These are phyloP conservation scores for Phytophthora foliorum DNA, from an alignment of 352 stramenopile genomes.

Conservation along the genomic window DNA sequence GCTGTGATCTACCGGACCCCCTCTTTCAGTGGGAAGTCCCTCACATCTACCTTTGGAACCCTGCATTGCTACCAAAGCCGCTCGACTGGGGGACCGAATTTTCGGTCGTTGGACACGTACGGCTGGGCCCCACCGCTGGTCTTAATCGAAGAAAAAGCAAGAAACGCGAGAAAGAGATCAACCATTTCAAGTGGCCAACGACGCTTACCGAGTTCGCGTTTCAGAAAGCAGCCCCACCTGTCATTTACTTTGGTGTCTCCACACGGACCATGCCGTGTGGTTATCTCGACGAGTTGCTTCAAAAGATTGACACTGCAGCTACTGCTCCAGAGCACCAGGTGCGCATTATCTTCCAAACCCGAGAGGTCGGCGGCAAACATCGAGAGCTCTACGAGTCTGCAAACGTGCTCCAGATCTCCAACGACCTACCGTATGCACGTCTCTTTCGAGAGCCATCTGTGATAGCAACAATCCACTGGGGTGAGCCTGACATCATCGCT, in stretches of 20 bases:
- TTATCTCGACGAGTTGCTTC: slow-evolving; percentile 44
- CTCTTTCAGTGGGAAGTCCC: slow-evolving; percentile 52
- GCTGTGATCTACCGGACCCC: slow-evolving; percentile 31
- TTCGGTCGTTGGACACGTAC: slow-evolving; percentile 49
- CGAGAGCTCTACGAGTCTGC: slow-evolving; percentile 19
- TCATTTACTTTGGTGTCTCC: slow-evolving; percentile 61
- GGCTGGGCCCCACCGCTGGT: slow-evolving; percentile 17
- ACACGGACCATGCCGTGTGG: slow-evolving; percentile 37
- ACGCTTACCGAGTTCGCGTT: slow-evolving; percentile 30
- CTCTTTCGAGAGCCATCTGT: slow-evolving; percentile 78
- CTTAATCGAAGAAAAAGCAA: slow-evolving; percentile 27
- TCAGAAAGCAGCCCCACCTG: slow-evolving; percentile 12
- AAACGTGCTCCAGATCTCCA: slow-evolving; percentile 39
- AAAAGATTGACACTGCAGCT: slow-evolving; percentile 46
- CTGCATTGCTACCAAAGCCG: slow-evolving; percentile 45
- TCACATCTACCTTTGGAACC: slow-evolving; percentile 62
- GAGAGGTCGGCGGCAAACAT: slow-evolving; percentile 28
- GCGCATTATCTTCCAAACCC: slow-evolving; percentile 66
- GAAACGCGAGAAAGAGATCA: slow-evolving; percentile 32
- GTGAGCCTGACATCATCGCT: slow-evolving; percentile 75
- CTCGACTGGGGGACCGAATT: slow-evolving; percentile 57
- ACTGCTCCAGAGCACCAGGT: slow-evolving; percentile 21
- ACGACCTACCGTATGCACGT: slow-evolving; percentile 71
- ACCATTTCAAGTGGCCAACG: slow-evolving; percentile 22
- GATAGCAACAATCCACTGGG: slow-evolving; percentile 78